A percentile compares a stretch with the other conserved stretches of the same genome.
phyloP scores from a whole-genome alignment of 495 filamentous ascomycete genomes.

The Amniculicola lignicola region DNA sequence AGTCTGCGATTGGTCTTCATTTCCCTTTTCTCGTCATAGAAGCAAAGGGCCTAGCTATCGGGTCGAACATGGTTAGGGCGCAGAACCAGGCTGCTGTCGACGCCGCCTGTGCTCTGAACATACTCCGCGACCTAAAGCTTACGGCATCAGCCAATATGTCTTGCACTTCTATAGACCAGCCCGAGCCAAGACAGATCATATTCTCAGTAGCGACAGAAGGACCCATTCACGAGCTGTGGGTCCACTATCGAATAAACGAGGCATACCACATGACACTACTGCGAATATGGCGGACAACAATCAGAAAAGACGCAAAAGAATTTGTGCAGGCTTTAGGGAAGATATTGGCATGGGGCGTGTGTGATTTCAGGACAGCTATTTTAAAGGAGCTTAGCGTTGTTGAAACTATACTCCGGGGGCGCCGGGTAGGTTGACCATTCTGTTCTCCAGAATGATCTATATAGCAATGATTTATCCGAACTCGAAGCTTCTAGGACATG shows the following conservation, averaged over 20 bases:
- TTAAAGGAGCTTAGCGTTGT: background rate
- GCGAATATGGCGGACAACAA: background rate
- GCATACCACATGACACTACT: background rate
- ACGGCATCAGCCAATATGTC: background rate
- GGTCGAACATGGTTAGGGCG: slow-evolving; percentile 13
- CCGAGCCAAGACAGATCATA: background rate
- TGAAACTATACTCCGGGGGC: background rate
- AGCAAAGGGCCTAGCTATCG: slow-evolving; percentile 19
- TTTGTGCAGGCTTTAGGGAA: background rate
- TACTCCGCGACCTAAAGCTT: background rate
- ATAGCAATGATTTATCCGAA: no score
- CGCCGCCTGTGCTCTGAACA: background rate
- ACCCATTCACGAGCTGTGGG: background rate
- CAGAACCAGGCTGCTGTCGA: slow-evolving; percentile 22
- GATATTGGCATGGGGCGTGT: background rate
- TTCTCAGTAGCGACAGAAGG: background rate
- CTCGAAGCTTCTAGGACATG: no score
- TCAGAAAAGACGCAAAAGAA: background rate
- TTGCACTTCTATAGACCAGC: background rate
- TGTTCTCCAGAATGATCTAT: no score
- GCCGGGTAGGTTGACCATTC: background rate
- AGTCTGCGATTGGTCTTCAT: slow-evolving; percentile 4
- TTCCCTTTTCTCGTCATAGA: slow-evolving; percentile 23
- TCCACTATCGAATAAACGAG: background rate
- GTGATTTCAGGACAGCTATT: background rate